Conservation (phyloP, 2,329 filamentous ascomycete genomes). For the Chrysoporthe deuterocubensis region DNA sequence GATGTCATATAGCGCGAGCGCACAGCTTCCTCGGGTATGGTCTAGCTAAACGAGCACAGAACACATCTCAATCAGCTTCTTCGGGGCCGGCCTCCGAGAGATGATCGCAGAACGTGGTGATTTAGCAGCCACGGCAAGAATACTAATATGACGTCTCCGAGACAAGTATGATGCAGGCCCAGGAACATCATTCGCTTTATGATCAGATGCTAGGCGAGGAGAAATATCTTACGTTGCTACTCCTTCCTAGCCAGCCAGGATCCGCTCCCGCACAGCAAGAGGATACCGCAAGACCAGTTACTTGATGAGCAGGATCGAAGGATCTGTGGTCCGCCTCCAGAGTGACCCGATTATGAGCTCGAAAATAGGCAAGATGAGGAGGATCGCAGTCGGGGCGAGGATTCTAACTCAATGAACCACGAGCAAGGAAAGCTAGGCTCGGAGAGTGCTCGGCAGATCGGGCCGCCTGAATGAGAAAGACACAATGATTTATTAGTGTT, state of each 20-base stretch:
- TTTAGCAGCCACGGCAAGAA: neutral
- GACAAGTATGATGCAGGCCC: neutral
- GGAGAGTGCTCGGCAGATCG: too few species aligned
- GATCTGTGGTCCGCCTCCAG: neutral
- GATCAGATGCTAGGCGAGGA: neutral
- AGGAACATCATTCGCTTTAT: neutral
- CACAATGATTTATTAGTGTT: too few species aligned
- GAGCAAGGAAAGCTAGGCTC: neutral
- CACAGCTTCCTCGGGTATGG: neutral
- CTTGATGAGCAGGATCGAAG: neutral
- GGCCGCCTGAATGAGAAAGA: too few species aligned
- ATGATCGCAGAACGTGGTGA: neutral
- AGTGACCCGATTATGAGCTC: neutral
- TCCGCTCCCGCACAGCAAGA: neutral
- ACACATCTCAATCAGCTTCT: neutral
- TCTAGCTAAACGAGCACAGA: neutral
- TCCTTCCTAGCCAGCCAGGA: neutral
- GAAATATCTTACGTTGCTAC: neutral
- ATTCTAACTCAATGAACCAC: neutral
- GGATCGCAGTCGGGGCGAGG: neutral
- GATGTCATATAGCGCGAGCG: neutral
- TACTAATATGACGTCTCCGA: neutral
- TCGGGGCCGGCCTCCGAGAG: neutral
- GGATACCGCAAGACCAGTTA: neutral
- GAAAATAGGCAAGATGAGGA: neutral